Conservation (phyloP, 129 eudicot genomes). For the Kitagawia praeruptora region DNA sequence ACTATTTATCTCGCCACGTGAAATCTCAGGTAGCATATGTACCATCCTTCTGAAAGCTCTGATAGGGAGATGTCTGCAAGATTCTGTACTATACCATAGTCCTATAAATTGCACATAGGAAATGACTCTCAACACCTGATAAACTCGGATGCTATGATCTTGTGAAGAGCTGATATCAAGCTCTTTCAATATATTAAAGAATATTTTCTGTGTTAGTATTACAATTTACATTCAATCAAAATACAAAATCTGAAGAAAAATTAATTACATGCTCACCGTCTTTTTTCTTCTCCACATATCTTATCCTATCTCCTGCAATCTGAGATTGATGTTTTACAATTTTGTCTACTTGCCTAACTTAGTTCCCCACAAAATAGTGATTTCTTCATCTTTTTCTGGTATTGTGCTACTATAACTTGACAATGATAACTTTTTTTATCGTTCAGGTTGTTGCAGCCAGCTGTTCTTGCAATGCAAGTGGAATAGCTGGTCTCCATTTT, state of each 20-base stretch:
- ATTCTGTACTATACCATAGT: no score
- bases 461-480: conserved; percentile 65
- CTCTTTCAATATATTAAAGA: no score
- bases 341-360: not conserved
- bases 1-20: no score
- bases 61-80: no score
- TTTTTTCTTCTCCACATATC: not conserved
- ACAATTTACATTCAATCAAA: not conserved
- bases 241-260: not conserved
- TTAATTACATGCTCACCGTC: not conserved
- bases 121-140: no score
- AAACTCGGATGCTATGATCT: no score
- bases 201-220: no score
- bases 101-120: no score
- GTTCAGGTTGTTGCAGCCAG: conserved; percentile 19
- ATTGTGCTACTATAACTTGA: not conserved
- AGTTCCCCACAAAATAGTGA: not conserved
- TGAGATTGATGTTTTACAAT: not conserved
- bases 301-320: not conserved
- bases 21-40: no score
- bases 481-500: conserved; percentile 87
- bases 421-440: not conserved
- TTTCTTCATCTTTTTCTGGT: not conserved
- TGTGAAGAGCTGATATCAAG: no score
- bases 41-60: no score